These are phyloP conservation scores for Nyssa sinensis DNA, from an alignment of 148 eudicot genomes.

Conservation along the genomic window DNA sequence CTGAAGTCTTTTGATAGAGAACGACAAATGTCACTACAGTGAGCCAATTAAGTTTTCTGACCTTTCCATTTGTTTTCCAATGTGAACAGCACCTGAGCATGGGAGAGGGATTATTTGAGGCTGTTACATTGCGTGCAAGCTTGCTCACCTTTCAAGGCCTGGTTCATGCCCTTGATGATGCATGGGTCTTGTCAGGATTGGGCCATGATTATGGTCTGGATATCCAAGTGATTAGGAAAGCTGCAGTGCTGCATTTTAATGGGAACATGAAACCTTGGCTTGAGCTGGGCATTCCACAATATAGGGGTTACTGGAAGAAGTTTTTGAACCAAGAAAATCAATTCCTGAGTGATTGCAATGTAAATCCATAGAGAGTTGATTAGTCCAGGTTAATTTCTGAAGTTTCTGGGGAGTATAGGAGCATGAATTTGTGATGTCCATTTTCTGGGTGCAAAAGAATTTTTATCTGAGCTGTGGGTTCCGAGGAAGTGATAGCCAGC, in stretches of 20 bases:
- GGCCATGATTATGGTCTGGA: constrained; percentile 79
- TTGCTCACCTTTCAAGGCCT: constrained; percentile 67
- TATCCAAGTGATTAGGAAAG: constrained; percentile 43
- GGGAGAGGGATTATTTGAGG: constrained; percentile 36
- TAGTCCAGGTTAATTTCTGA: background rate
- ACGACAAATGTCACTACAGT: background rate
- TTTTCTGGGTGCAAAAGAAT: constrained; percentile 8
- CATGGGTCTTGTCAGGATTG: constrained; percentile 75
- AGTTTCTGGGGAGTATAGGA: background rate
- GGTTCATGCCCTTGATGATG: constrained; percentile 65
- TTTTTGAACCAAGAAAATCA: constrained; percentile 58
- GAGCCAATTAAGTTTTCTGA: constrained; percentile 17
- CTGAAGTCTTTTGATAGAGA: background rate
- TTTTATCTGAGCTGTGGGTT: constrained; percentile 10
- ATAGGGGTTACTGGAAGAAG: constrained; percentile 62
- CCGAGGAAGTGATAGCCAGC: background rate
- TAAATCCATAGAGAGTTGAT: constrained; percentile 47
- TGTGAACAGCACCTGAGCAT: constrained; percentile 36
- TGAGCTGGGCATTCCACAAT: constrained; percentile 80
- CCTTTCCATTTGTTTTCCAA: background rate
- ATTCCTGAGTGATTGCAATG: constrained; percentile 78
- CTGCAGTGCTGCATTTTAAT: constrained; percentile 77
- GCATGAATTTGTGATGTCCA: background rate
- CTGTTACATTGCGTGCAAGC: constrained; percentile 61
- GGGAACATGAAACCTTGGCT: constrained; percentile 99